Percentiles rank a stretch among this genome's conserved stretches.
These are phyloP conservation scores for Theobroma grandiflorum DNA, from an alignment of 441 rosid species.

Conservation along the genomic window DNA sequence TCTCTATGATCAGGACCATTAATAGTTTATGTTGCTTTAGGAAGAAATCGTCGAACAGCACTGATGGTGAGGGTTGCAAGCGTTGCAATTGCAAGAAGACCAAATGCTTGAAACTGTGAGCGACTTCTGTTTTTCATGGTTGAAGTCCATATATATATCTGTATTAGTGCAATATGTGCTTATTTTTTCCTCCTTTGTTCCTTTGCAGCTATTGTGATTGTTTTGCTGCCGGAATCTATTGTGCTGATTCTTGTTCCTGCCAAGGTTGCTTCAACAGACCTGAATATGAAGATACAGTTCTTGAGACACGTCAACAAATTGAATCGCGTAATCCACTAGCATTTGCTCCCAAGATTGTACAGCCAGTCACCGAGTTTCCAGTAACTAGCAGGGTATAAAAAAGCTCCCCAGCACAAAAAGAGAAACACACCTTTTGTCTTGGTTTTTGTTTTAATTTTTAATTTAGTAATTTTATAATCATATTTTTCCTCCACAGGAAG, in stretches of 20 bases:
- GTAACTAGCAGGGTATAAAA: constrained; percentile 38
- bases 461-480: constrained; percentile 29
- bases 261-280: constrained; percentile 69
- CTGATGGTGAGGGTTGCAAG: constrained; percentile 56
- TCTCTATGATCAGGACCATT: neutral
- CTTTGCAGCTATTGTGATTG: constrained; percentile 75
- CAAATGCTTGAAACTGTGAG: constrained; percentile 80
- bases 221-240: constrained; percentile 71
- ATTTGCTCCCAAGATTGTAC: constrained; percentile 71
- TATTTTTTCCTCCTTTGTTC: neutral
- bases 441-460: constrained; percentile 12
- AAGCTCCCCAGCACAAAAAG: neutral
- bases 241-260: constrained; percentile 65
- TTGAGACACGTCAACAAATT: constrained; percentile 58
- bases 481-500: constrained; percentile 48
- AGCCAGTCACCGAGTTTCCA: constrained; percentile 35
- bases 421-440: neutral
- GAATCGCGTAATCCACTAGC: constrained; percentile 72
- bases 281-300: constrained; percentile 60
- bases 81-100: constrained; percentile 74
- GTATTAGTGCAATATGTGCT: neutral
- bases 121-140: constrained; percentile 18
- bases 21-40: constrained; percentile 35
- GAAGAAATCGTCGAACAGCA: constrained; percentile 45
- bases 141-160: neutral